Conservation (phyloP, 1,284 basidiomycete species). For the Tremellales sp. region DNA sequence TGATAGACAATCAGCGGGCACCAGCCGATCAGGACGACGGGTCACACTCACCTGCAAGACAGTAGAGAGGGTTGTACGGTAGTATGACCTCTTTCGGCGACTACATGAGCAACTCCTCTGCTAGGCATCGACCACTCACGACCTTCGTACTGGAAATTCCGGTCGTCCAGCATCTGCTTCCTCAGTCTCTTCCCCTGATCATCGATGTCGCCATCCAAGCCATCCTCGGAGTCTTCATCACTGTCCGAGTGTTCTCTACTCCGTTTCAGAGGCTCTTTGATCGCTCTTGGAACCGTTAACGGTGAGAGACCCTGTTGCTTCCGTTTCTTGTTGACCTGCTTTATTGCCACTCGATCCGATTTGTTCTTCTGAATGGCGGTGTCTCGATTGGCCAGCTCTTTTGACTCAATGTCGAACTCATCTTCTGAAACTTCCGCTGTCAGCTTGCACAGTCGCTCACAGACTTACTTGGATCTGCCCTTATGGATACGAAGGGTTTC, state of each 20-base stretch:
- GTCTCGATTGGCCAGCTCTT: constrained; percentile 24
- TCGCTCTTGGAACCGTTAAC: constrained; percentile 14
- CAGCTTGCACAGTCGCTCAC: too few species aligned
- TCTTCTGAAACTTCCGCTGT: constrained; percentile 27
- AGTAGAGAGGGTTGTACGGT: constrained; percentile 27
- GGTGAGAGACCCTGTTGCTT: constrained; percentile 16
- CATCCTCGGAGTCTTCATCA: not conserved
- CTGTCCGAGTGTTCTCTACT: not conserved
- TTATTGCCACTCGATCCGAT: constrained; percentile 11
- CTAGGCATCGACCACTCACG: constrained; percentile 26
- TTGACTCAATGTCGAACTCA: constrained; percentile 30
- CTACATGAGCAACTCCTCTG: not conserved
- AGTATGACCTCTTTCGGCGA: constrained; percentile 23
- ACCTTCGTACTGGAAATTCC: constrained; percentile 27
- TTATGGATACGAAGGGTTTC: constrained; percentile 3
- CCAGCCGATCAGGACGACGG: not conserved
- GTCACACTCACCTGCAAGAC: constrained; percentile 20
- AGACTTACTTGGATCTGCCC: constrained; percentile 20
- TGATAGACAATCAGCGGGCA: not conserved
- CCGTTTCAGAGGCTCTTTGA: constrained; percentile 4
- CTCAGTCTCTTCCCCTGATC: constrained; percentile 1
- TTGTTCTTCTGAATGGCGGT: constrained; percentile 11
- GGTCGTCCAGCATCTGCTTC: constrained; percentile 5
- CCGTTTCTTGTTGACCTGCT: constrained; percentile 23
- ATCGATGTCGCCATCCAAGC: constrained; percentile 1